Evolutionary conservation across 805 yeast genomes (phyloP).

Genomic region (Metschnikowia koreensis): DNA sequence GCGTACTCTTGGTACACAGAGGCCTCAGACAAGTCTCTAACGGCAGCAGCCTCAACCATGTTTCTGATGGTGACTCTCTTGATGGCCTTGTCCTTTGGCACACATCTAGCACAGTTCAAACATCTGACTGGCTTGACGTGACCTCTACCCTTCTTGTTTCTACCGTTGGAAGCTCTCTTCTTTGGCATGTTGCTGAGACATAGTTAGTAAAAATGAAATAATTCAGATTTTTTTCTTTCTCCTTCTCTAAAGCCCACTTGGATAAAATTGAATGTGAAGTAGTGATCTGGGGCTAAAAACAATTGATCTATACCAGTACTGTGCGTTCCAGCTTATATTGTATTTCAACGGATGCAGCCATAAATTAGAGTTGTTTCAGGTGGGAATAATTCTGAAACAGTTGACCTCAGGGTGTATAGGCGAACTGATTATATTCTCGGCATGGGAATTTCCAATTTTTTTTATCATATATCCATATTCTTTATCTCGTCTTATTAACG

Average conservation of each 20-base stretch:
- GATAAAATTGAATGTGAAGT: too few species aligned
- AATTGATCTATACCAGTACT: too few species aligned
- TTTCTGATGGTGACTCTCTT: slow-evolving; percentile 99
- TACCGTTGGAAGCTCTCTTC: slow-evolving; percentile 99
- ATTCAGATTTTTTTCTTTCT: background rate
- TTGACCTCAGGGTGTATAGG: background rate
- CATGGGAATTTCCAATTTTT: background rate
- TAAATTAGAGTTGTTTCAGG: background rate
- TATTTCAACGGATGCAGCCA: background rate
- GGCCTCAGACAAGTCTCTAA: slow-evolving; percentile 99
- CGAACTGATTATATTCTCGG: background rate
- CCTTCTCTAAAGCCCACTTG: too few species aligned
- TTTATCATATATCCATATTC: background rate
- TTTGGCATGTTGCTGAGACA: slow-evolving; percentile 78
- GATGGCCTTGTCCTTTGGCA: slow-evolving; percentile 99
- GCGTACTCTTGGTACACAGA: slow-evolving; percentile 99
- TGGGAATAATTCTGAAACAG: background rate
- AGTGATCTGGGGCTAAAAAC: too few species aligned
- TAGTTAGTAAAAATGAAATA: slow-evolving; percentile 13
- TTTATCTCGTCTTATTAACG: background rate
- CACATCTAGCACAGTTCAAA: slow-evolving; percentile 99
- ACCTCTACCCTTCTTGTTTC: slow-evolving; percentile 99
- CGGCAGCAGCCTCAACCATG: slow-evolving; percentile 99
- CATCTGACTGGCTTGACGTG: slow-evolving; percentile 99
- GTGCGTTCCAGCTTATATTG: too few species aligned